Evolutionary conservation across 2,329 filamentous ascomycete species (phyloP), one percentile per base, ranked within the genome.

Genomic region (Colletotrichum cuscutae): DNA sequence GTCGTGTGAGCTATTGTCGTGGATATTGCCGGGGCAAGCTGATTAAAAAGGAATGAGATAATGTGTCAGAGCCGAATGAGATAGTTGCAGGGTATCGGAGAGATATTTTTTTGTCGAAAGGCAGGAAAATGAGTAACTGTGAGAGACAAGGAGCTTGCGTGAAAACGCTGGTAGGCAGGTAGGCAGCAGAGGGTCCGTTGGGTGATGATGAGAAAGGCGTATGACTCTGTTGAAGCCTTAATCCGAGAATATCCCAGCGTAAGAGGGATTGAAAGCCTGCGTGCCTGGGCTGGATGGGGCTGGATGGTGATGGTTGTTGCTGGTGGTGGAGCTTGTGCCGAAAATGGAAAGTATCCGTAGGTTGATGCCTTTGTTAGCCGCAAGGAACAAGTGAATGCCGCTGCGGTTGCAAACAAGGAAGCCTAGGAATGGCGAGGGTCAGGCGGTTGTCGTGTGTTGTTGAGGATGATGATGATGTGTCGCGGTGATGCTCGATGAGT

Each of bases 321-420:
- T 64, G 61, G 6, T 56, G 49, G 54, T 69, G 62, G 70, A 59
- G 65, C 37, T 69, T 28, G 49, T 6, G 42, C 42, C 7, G 42
- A 69, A 69, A 64, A 24, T 58, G 59, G 59, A 68, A 59, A 37
- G 56, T 58, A 72, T 64, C 58, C 59, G 67, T 28, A 65, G 64
- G 59, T 32, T 13, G n/a, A 42, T 46, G 49, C 42, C 62, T 74
- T 32, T 69, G 74, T 75, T 76, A 74, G 77, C 82, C 84, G 83
- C 83, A 86, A 83, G 85, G 84, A 83, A 82, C 86, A 87, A 87
- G 82, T 85, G 79, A 86, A 87, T 87, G 85, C 83, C 85, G 84
- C 85, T 84, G 83, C 82, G 81, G 42, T 59, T 53, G 57, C 19
- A 53, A 65, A 69, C 70, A 30, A 65, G 61, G 80, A 78, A 35